Evolutionary conservation across 805 yeast species (phyloP).

Genomic region (Deakozyma indianensis): DNA sequence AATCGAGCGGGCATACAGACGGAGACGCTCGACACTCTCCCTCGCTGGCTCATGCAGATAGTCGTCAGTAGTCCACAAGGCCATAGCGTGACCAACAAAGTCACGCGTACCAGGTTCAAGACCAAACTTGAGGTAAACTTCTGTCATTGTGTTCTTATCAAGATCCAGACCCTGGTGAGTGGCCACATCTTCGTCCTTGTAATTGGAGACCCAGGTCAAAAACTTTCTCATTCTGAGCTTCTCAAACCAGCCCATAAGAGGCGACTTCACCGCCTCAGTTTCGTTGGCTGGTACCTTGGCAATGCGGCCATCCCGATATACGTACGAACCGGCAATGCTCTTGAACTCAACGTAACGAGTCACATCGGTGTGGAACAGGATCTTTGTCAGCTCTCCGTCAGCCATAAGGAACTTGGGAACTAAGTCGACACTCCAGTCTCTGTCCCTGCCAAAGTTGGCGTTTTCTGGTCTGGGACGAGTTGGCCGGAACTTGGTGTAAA

Average conservation of each 20-base stretch:
- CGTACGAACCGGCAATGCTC: constrained; percentile 92
- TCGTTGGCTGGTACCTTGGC: constrained; percentile 93
- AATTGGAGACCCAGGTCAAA: constrained; percentile 72
- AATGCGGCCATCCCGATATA: constrained; percentile 75
- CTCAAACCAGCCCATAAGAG: constrained; percentile 92
- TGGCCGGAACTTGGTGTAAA: constrained; percentile 80
- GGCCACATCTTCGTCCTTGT: constrained; percentile 59
- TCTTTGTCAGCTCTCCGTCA: constrained; percentile 91
- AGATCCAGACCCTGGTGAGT: constrained; percentile 78
- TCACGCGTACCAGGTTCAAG: constrained; percentile 88
- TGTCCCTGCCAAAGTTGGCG: constrained; percentile 74
- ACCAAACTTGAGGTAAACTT: constrained; percentile 77
- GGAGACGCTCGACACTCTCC: constrained; percentile 75
- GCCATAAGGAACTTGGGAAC: constrained; percentile 97
- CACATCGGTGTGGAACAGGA: constrained; percentile 88
- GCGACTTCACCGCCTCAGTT: constrained; percentile 78
- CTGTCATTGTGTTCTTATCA: constrained; percentile 83
- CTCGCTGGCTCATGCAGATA: constrained; percentile 82
- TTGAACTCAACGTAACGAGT: constrained; percentile 92
- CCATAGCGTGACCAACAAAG: constrained; percentile 98
- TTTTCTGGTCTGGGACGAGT: constrained; percentile 30
- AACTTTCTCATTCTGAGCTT: constrained; percentile 90
- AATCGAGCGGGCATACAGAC: constrained; percentile 77
- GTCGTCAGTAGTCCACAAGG: constrained; percentile 85
- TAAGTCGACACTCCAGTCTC: constrained; percentile 97